Conservation (phyloP, 805 yeast species). For the Saccharomycopsis selenospora region DNA sequence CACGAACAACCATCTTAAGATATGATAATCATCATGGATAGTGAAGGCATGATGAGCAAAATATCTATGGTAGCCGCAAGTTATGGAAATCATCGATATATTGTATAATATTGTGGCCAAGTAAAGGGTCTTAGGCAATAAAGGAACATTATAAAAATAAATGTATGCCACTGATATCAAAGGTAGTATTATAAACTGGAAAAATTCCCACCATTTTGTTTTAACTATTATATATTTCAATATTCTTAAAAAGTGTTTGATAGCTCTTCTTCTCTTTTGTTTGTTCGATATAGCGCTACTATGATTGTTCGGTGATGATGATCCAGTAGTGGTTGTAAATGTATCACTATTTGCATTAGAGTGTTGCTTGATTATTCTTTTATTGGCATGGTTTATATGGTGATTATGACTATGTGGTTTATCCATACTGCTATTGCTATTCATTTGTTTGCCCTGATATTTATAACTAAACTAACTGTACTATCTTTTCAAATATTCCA, state of each 20-base stretch:
- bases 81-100: constrained; percentile 61
- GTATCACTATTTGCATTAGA: no score
- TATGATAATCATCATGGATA: constrained; percentile 38
- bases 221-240: constrained; percentile 2
- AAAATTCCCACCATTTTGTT: constrained; percentile 12
- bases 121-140: constrained; percentile 43
- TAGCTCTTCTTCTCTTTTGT: constrained; percentile 3
- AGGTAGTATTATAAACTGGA: constrained; percentile 14
- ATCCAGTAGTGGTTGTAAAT: no score
- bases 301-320: no score
- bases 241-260: constrained; percentile 12
- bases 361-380: no score
- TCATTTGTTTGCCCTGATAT: no score
- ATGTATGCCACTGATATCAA: not conserved
- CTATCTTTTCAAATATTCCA: no score
- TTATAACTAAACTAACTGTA: no score
- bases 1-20: constrained; percentile 38
- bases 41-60: constrained; percentile 59
- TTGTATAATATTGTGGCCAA: constrained; percentile 51
- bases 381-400: no score
- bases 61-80: constrained; percentile 77
- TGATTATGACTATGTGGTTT: no score
- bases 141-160: constrained; percentile 30
- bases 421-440: no score
- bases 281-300: no score